Base-by-base conservation (phyloP, 2,329 filamentous ascomycete genomes). In the Bipolaris victoriae region DNA sequence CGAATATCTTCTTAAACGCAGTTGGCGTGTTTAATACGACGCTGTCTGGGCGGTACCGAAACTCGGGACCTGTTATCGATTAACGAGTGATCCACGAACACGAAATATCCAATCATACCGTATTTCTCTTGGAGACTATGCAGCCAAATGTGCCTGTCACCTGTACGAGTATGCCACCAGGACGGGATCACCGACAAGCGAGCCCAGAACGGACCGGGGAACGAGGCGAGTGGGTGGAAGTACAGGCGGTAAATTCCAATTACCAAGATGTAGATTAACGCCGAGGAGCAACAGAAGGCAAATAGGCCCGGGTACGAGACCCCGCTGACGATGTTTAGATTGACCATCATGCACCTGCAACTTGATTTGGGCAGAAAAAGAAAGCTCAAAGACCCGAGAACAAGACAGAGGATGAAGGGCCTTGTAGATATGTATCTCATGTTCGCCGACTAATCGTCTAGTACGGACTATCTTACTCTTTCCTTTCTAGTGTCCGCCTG, bases 31-130 rank as follows among this genome's bases (percentile, higher is more conserved):
- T 92, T 78, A 94, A 85, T 0, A 88, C 89, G 41, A 96, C 77
- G 61, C 84, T 86, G 75, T 91, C 90, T 43, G 91, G 91, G 0
- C 88, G 88, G 66, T 88, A 90, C 22, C 90, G 88, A 22, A 92
- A 64, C 15, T 63, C 56, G 15, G 59, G 45, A 15, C 55, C 55
- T 57, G 13, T 7, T 35, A 16, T n/a, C 15, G 18, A 20, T 57
- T 31, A 57, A 35, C 24, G 35, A 39, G 22, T 35, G 2, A n/a
- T 24, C 16, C 53, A n/a, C 35, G 1, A 18, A 18, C 15, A n/a
- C 20, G 15, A 13, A 20, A 3, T 11, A 7, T 15, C 11, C 15
- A 4, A 15, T 11, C 45, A 45, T 75, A 81, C 89, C 90, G 68
- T 94, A 91, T 72, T 83, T 82, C 68, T 88, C 78, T 72, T 94